Conservation (phyloP, 2,329 filamentous ascomycete species). For the Botrytis galanthina region DNA sequence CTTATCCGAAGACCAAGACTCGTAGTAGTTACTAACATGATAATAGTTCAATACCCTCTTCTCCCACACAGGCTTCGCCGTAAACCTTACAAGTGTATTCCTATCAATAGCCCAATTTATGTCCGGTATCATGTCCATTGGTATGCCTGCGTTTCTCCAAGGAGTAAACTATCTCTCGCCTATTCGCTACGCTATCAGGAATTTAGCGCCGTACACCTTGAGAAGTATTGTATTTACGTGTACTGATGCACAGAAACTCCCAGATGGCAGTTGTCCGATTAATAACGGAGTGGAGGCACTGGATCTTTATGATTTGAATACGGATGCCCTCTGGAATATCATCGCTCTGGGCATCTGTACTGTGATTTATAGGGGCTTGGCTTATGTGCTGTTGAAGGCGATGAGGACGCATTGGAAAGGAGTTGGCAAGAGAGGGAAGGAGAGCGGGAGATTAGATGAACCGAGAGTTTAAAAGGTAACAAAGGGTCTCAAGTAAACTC, state of each 20-base stretch:
- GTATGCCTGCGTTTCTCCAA: constrained; percentile 64
- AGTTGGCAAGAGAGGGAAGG: background rate
- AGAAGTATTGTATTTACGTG: constrained; percentile 62
- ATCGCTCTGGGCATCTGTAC: constrained; percentile 61
- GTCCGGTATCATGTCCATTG: constrained; percentile 67
- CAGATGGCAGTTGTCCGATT: constrained; percentile 62
- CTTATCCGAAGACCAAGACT: background rate
- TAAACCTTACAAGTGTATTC: constrained; percentile 69
- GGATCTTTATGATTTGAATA: constrained; percentile 63
- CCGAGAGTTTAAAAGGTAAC: background rate
- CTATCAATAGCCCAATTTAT: constrained; percentile 70
- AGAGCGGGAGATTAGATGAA: background rate
- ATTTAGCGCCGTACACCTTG: constrained; percentile 65
- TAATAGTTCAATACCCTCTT: constrained; percentile 71
- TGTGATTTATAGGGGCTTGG: constrained; percentile 63
- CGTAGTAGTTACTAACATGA: constrained; percentile 2
- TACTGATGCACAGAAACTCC: constrained; percentile 55
- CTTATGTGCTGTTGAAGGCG: constrained; percentile 56
- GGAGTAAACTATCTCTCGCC: constrained; percentile 71
- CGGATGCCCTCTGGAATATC: constrained; percentile 59
- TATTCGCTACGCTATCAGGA: constrained; percentile 66
- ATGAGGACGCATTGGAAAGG: constrained; percentile 52
- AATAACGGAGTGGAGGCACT: constrained; percentile 66
- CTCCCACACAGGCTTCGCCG: constrained; percentile 70
- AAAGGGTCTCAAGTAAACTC: background rate